These are phyloP conservation scores for Silene noctiflora DNA, from an alignment of 179 eudicot genomes.

Conservation along the genomic window DNA sequence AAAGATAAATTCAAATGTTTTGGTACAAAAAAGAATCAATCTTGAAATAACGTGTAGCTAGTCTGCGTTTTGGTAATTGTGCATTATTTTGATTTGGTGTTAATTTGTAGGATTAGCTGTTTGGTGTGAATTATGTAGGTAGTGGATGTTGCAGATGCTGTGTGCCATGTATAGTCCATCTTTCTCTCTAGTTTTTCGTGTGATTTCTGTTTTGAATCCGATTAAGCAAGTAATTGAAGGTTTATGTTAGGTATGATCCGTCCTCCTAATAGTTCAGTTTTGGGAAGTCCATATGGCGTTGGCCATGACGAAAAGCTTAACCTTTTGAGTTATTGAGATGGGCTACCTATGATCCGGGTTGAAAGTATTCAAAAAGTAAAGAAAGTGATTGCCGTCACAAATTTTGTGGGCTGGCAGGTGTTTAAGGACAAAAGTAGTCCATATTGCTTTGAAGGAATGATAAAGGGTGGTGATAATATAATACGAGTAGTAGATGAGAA, in stretches of 20 bases:
- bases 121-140: constrained; percentile 46
- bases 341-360: too few relatives aligned
- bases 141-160: constrained; percentile 32
- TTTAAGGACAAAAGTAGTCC: background rate
- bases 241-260: background rate
- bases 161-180: constrained; percentile 43
- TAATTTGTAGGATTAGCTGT: constrained; percentile 29
- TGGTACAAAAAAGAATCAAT: constrained; percentile 35
- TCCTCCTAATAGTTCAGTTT: background rate
- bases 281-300: background rate
- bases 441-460: background rate
- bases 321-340: too few relatives aligned
- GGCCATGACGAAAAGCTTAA: background rate
- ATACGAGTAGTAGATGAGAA: background rate
- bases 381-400: too few relatives aligned
- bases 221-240: background rate
- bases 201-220: constrained; percentile 18
- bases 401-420: too few relatives aligned
- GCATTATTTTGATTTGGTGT: constrained; percentile 17
- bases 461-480: background rate
- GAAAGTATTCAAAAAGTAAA: too few relatives aligned
- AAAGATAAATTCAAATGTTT: constrained; percentile 87
- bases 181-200: constrained; percentile 12
- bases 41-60: constrained; percentile 37
- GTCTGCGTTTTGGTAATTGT: constrained; percentile 23